Percentiles rank a stretch among this genome's conserved stretches.
Evolutionary conservation across 257 asterid species (phyloP).

Genomic region (Nicotiana otophora): DNA sequence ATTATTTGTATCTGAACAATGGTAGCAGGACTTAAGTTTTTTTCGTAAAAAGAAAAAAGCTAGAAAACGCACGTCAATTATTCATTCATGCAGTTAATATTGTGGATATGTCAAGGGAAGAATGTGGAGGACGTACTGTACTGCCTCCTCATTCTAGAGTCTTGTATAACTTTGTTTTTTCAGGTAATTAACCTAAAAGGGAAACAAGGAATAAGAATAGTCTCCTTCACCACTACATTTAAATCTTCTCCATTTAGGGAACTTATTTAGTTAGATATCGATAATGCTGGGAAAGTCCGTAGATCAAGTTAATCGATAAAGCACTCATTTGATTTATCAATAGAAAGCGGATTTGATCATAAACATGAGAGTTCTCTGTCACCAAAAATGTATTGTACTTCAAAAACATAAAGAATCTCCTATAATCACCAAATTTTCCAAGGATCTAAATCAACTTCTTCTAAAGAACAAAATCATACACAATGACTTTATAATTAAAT

Average conservation of each 20-base stretch:
- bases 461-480: neutral
- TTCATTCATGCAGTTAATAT: neutral
- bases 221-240: neutral
- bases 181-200: neutral
- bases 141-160: no score
- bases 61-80: neutral
- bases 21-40: neutral
- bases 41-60: neutral
- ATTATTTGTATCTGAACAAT: no score
- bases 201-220: neutral
- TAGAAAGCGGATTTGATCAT: neutral
- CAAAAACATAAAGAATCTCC: neutral
- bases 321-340: neutral
- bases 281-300: neutral
- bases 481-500: neutral
- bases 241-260: neutral
- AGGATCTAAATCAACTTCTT: neutral
- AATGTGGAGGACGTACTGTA: no score
- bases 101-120: no score
- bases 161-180: neutral
- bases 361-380: neutral
- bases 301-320: neutral
- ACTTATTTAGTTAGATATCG: neutral
- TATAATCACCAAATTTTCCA: neutral
- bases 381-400: neutral